A percentile compares a stretch with the other conserved stretches of the same genome.
Evolutionary conservation across 176 grass and related monocot genomes (phyloP).

Genomic region (Bothriochloa decipiens): DNA sequence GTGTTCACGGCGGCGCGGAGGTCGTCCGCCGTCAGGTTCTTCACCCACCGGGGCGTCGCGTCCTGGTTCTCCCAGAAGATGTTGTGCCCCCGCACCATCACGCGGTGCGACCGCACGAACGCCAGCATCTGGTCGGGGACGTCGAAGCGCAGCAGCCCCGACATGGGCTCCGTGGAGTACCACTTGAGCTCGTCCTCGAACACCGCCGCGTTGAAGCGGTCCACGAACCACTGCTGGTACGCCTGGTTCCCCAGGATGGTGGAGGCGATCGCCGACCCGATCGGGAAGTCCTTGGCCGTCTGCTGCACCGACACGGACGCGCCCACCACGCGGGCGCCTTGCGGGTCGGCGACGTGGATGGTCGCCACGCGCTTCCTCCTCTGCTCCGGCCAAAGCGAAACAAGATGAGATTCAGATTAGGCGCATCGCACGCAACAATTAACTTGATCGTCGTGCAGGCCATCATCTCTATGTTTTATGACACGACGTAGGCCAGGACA

Average conservation of each 20-base stretch:
- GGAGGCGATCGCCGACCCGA: conserved; percentile 86
- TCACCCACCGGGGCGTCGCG: conserved; percentile 80
- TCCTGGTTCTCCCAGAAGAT: conserved; percentile 99
- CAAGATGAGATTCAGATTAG: not conserved
- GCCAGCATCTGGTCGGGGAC: conserved; percentile 77
- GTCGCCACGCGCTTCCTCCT: conserved; percentile 76
- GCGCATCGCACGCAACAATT: not conserved
- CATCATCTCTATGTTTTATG: no score
- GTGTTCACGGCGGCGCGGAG: conserved; percentile 73
- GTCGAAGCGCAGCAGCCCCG: conserved; percentile 69
- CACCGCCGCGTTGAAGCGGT: conserved; percentile 92
- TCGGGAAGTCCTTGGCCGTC: conserved; percentile 79
- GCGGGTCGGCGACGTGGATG: conserved; percentile 73
- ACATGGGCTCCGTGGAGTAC: conserved; percentile 89
- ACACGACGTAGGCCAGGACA: not conserved
- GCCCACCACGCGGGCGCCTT: conserved; percentile 60
- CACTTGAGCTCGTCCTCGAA: conserved; percentile 99
- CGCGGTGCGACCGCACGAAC: conserved; percentile 79
- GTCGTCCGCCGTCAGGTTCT: conserved; percentile 65
- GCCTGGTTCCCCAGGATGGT: conserved; percentile 80
- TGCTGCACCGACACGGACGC: conserved; percentile 76
- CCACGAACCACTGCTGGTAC: conserved; percentile 89
- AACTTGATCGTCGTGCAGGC: no score
- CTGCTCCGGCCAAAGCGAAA: conserved; percentile 43
- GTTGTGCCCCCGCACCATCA: conserved; percentile 92